phyloP scores from a whole-genome alignment of 192 early-diverging fungal species.

The Entomortierella chlamydospora region DNA sequence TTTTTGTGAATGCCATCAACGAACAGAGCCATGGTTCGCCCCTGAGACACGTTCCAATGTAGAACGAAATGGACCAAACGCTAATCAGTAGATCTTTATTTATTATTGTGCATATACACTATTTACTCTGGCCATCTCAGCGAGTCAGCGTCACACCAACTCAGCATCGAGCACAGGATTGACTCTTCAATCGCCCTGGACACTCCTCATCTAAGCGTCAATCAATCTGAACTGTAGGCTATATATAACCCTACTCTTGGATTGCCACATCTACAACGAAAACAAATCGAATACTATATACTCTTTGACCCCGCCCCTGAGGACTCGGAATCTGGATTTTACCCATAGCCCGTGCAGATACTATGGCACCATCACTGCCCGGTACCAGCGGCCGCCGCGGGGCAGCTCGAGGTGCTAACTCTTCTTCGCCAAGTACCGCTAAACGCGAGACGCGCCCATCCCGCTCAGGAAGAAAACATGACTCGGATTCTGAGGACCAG shows the following conservation, averaged over 20 bases:
- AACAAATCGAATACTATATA: too few species aligned
- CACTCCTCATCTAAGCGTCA: too few species aligned
- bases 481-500: constrained; percentile 38
- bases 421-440: constrained; percentile 2
- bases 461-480: constrained; percentile 13
- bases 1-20: background rate
- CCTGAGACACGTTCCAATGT: background rate
- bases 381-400: constrained; percentile 21
- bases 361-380: constrained; percentile 36
- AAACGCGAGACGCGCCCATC: constrained; percentile 6
- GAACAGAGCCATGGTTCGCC: background rate
- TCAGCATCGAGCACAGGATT: too few species aligned
- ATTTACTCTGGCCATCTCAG: background rate
- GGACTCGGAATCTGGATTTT: background rate
- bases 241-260: too few species aligned
- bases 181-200: too few species aligned
- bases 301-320: background rate
- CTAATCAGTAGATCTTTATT: background rate
- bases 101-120: background rate
- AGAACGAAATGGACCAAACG: too few species aligned
- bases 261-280: too few species aligned
- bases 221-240: too few species aligned
- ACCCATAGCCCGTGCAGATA: background rate
- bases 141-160: too few species aligned
- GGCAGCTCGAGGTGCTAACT: background rate